Percentiles rank a stretch among this genome's conserved stretches.
These are phyloP conservation scores for Xylariomycetidae sp. DNA, from an alignment of 2,329 filamentous ascomycete species.

Conservation along the genomic window DNA sequence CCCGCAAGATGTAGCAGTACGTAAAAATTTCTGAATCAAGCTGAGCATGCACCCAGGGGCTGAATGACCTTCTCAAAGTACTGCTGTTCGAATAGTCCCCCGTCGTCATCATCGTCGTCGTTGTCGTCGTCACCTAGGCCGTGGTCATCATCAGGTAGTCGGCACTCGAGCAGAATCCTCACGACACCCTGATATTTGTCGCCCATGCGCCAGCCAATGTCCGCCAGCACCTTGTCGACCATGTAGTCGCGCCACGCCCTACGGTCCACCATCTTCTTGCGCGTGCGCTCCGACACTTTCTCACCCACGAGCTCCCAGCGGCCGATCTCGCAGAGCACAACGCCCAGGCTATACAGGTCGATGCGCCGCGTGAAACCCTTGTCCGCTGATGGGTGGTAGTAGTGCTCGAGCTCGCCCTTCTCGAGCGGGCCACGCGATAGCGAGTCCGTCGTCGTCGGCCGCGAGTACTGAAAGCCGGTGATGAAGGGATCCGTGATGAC, in stretches of 20 bases:
- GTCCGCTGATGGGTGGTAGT: slow-evolving; percentile 6
- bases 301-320: slow-evolving; percentile 6
- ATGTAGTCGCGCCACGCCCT: slow-evolving; percentile 4
- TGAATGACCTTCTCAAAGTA: slow-evolving; percentile 8
- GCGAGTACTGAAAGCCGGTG: slow-evolving; percentile 11
- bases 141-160: slow-evolving; percentile 7
- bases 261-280: slow-evolving; percentile 2
- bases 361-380: slow-evolving; percentile 3
- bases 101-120: not conserved
- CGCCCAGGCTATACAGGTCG: slow-evolving; percentile 10
- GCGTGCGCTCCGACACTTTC: not conserved
- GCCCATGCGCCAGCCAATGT: slow-evolving; percentile 13
- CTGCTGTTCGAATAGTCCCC: slow-evolving; percentile 6
- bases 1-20: no score
- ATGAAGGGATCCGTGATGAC: slow-evolving; percentile 8
- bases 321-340: slow-evolving; percentile 10
- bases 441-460: slow-evolving; percentile 4
- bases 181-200: slow-evolving; percentile 9
- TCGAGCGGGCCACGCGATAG: slow-evolving; percentile 5
- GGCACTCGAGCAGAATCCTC: slow-evolving; percentile 6
- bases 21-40: no score
- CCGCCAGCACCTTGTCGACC: slow-evolving; percentile 1
- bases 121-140: no score
- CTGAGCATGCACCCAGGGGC: slow-evolving; percentile 1
- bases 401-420: slow-evolving; percentile 4